phyloP scores from a whole-genome alignment of 768 basidiomycete species.

The Lentinus brumalis region DNA sequence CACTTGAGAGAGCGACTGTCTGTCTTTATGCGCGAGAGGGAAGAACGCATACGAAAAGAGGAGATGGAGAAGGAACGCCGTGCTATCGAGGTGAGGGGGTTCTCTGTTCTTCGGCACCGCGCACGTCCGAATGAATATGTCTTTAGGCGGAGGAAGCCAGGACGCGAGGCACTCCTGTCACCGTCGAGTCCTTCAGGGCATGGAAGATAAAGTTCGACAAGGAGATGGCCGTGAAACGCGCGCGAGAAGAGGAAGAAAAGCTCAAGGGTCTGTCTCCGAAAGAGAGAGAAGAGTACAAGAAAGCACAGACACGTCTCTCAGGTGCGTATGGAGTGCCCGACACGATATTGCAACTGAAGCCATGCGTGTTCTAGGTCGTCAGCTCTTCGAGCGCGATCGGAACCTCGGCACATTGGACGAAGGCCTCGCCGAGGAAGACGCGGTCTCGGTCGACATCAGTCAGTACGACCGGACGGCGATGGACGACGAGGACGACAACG shows the following conservation, averaged over 20 bases:
- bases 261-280: conserved; percentile 70
- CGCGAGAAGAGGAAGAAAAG: conserved; percentile 76
- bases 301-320: conserved; percentile 56
- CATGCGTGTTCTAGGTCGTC: conserved; percentile 64
- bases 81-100: conserved; percentile 65
- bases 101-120: not conserved
- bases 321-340: conserved; percentile 52
- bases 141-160: conserved; percentile 82
- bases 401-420: conserved; percentile 76
- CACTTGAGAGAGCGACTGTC: conserved; percentile 81
- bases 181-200: conserved; percentile 70
- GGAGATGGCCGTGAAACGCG: conserved; percentile 59
- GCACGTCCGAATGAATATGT: not conserved
- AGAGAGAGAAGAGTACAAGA: conserved; percentile 85
- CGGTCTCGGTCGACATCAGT: conserved; percentile 84
- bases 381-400: conserved; percentile 85
- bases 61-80: conserved; percentile 74
- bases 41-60: conserved; percentile 55
- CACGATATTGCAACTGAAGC: not conserved
- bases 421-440: conserved; percentile 79
- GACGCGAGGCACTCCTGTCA: conserved; percentile 92
- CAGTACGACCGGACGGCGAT: conserved; percentile 75
- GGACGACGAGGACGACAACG: conserved; percentile 66
- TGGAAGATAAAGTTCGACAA: conserved; percentile 84
- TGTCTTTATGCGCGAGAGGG: conserved; percentile 58